Evolutionary conservation across 257 asterid species (phyloP), one percentile per base, ranked within the genome.

Genomic region (Ilex asprella): DNA sequence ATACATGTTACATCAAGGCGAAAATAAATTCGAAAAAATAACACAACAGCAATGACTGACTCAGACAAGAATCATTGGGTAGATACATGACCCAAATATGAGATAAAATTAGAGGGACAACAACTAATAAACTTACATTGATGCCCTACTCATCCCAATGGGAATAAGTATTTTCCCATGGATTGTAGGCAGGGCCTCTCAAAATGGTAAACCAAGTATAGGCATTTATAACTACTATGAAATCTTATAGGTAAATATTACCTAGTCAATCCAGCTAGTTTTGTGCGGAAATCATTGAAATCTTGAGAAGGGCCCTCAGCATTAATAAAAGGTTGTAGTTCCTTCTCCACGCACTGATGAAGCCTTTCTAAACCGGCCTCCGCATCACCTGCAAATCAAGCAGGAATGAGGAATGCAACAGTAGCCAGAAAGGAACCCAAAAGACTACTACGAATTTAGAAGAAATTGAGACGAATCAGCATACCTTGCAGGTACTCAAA

Each of bases 341-440:
- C 97, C 68, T 93, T 93, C 78, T 93, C 99, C 35, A 94, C 97
- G 87, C 99, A 93, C 62, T 86, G 97, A 78, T 93, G 99, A 67
- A 93, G 96, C 83, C 99, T 85, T 87, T 89, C 99, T 70, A 93
- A 78, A 67, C 97, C 99, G 29, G 97, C 90, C 78, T 93, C 99
- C 2, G 99, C 99, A 74, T 93, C 99, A 60, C 99, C 99, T 93
- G 70, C 62, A 74, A 35, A 30, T 55, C 27, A 58, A 56, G 39
- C 31, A 67, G 35, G 60, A 32, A 31, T 47, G 59, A 49, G 62
- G 69, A 51, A 59, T 27, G 32, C 16, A 69, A 69, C 46, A 46
- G 51, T 58, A 50, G 35, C 56, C 31, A 16, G 55, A 47, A 35
- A 49, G 53, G 56, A 31, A 39, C 63, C 35, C 8, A 16, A 46